Base-by-base conservation (phyloP, 306 rosid species). In the Dicorynia guianensis region DNA sequence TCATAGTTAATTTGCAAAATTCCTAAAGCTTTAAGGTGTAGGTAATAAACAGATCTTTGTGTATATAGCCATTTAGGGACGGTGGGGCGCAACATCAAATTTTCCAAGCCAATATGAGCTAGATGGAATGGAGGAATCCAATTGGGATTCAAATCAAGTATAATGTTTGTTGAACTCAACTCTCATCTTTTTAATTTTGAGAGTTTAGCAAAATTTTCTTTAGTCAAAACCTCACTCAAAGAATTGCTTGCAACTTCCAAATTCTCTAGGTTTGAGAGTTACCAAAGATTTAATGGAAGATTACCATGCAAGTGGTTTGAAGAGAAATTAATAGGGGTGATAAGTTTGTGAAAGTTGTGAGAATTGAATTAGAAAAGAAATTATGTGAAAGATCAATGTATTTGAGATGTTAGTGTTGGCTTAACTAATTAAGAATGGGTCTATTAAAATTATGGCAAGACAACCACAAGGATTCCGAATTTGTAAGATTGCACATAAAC, bases 61-160 rank as follows among this genome's bases (percentile, higher is more conserved):
- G 76, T 59, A 68, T 74, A 11, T 66, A 80, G 71, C 80, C 76
- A 80, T 7, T 8, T 5, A 8, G 80, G 84, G 53, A 80, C 74
- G 11, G 13, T 67, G 0, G 84, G 84, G 52, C 84, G 72, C 10
- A 68, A 20, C 18, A 7, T 8, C 4, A 13, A 18, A 33, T 9
- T 4, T 5, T 79, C 64, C 34, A 80, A n/a, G n/a, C n/a, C n/a
- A n/a, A n/a, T n/a, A n/a, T n/a, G n/a, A n/a, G n/a, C n/a, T n/a
- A n/a, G n/a, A 50, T 52, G 46, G 0, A 74, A 67, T 1, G 80
- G 80, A 61, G 80, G 71, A 30, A 63, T 34, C 84, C 81, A 80
- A 0, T 52, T 0, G 10, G 74, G 25, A 43, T 52, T 30, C 8
- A 69, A 46, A 38, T 81, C 8, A 43, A 81, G 25, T 5, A 15